These are phyloP conservation scores for Aspergillus cristatus DNA, from an alignment of 495 filamentous ascomycete species.

Conservation along the genomic window DNA sequence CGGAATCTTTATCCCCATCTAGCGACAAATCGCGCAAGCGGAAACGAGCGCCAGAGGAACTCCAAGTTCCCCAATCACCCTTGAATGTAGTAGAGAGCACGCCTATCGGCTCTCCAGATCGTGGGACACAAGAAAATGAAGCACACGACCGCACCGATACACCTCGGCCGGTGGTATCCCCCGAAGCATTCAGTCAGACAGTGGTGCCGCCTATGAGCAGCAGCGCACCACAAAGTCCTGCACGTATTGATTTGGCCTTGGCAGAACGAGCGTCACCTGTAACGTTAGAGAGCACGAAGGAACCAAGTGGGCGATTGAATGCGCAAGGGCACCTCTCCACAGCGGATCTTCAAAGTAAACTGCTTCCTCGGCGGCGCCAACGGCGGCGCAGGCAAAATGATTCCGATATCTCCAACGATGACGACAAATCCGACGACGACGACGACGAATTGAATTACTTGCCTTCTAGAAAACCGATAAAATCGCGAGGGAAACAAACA, in stretches of 20 bases:
- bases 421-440: constrained; percentile 21
- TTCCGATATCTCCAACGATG: constrained; percentile 17
- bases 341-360: constrained; percentile 34
- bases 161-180: constrained; percentile 10
- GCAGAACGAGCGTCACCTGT: constrained; percentile 17
- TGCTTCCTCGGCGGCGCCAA: constrained; percentile 38
- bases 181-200: constrained; percentile 37
- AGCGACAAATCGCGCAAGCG: constrained; percentile 30
- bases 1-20: constrained; percentile 13
- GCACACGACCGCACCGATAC: constrained; percentile 2
- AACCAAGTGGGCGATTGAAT: constrained; percentile 2
- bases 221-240: constrained; percentile 18
- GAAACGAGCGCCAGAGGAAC: constrained; percentile 15
- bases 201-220: constrained; percentile 46
- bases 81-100: constrained; percentile 12
- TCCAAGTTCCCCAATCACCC: constrained; percentile 18
- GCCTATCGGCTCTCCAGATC: constrained; percentile 9
- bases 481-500: constrained; percentile 5
- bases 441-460: constrained; percentile 32
- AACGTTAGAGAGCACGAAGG: constrained; percentile 5
- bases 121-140: background rate
- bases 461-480: constrained; percentile 16
- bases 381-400: constrained; percentile 16
- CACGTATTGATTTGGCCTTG: constrained; percentile 9
- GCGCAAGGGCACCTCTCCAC: constrained; percentile 35